Evolutionary conservation across 176 grass and related monocot species (phyloP).

Genomic region (Carex cristatella): DNA sequence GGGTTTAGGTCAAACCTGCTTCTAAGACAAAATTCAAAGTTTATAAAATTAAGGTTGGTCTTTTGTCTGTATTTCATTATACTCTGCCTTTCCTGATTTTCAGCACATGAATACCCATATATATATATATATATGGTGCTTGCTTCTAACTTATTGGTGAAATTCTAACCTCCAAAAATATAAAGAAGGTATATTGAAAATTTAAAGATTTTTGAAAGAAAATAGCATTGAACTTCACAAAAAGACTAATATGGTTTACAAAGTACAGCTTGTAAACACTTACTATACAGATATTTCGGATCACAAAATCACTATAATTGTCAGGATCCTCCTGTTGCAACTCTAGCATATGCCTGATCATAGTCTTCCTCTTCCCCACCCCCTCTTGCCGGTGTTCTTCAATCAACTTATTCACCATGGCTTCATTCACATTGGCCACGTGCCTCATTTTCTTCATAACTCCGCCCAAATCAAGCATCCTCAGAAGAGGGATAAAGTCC

Average conservation of each 20-base stretch:
- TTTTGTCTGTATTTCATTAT: not conserved
- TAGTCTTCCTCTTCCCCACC: conserved; percentile 10
- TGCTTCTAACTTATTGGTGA: not conserved
- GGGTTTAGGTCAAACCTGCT: not conserved
- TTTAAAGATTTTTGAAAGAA: not conserved
- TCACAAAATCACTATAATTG: conserved; percentile 8
- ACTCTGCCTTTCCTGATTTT: not conserved
- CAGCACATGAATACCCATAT: not conserved
- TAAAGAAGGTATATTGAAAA: not conserved
- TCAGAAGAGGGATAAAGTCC: conserved; percentile 22
- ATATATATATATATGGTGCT: not conserved
- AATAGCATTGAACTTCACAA: not conserved
- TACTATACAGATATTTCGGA: conserved; percentile 14
- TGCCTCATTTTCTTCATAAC: conserved; percentile 5
- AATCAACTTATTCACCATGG: conserved; percentile 12
- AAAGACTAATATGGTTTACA: not conserved
- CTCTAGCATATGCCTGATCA: conserved; percentile 23
- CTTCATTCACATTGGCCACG: not conserved
- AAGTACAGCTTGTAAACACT: not conserved
- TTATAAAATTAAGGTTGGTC: not conserved
- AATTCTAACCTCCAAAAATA: not conserved
- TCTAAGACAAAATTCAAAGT: not conserved
- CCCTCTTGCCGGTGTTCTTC: conserved; percentile 10
- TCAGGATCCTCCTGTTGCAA: conserved; percentile 26
- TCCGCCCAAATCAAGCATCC: conserved; percentile 7